phyloP scores from a whole-genome alignment of 2,329 filamentous ascomycete species.

The Diaporthe australafricana region DNA sequence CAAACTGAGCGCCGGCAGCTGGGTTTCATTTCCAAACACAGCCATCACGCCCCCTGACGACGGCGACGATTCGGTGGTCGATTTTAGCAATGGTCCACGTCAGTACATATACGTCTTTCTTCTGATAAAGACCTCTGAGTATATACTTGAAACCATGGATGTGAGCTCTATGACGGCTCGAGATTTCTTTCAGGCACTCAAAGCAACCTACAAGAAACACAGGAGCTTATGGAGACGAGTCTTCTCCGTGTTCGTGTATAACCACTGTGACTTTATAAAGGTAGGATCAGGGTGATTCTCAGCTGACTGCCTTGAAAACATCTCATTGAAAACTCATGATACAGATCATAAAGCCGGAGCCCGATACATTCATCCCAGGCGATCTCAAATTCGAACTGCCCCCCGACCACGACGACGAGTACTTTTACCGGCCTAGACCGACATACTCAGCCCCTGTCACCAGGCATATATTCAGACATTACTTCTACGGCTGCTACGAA shows the following conservation, averaged over 20 bases:
- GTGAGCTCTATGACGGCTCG: conserved; percentile 3
- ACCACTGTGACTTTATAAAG: conserved; percentile 7
- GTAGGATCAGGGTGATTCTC: background rate
- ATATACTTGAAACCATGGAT: background rate
- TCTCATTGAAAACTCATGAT: no score
- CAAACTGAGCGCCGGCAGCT: no score
- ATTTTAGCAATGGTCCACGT: background rate
- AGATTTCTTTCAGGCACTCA: background rate
- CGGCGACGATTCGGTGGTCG: background rate
- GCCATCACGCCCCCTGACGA: no score
- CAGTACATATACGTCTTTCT: conserved; percentile 10
- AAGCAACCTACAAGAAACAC: background rate
- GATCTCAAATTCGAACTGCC: conserved; percentile 6
- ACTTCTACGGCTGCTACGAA: conserved; percentile 11
- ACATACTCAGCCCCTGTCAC: background rate
- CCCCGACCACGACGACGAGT: conserved; percentile 4
- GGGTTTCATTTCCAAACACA: no score
- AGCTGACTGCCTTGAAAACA: no score
- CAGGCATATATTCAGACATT: conserved; percentile 4
- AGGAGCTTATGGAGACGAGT: background rate
- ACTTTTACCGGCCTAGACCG: background rate
- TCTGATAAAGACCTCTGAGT: background rate
- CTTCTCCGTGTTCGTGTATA: background rate
- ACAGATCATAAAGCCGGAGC: conserved; percentile 7
- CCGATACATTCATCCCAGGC: conserved; percentile 11